Evolutionary conservation across 495 filamentous ascomycete species (phyloP).

Genomic region (Penicillium soppii): DNA sequence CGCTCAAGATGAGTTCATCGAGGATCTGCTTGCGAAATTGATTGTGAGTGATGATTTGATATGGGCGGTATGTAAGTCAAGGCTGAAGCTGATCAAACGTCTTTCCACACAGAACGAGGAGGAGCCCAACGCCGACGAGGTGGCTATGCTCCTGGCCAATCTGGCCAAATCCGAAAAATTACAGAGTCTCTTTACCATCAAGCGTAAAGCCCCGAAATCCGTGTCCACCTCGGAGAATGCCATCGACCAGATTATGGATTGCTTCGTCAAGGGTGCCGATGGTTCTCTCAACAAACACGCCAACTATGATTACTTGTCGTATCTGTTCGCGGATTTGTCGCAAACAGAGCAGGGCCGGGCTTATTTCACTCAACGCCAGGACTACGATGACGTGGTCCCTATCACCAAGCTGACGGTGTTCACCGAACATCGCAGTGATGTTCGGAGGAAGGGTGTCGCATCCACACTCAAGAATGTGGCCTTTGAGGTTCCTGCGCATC

Average conservation of each 20-base stretch:
- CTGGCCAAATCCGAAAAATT: slow-evolving; percentile 75
- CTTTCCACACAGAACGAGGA: slow-evolving; percentile 47
- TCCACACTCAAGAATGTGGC: slow-evolving; percentile 86
- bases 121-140: slow-evolving; percentile 75
- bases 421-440: slow-evolving; percentile 77
- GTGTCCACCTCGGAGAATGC: slow-evolving; percentile 67
- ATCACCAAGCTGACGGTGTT: slow-evolving; percentile 88
- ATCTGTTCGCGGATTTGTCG: slow-evolving; percentile 89
- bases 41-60: slow-evolving; percentile 59
- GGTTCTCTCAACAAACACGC: slow-evolving; percentile 81
- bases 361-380: slow-evolving; percentile 71
- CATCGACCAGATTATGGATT: slow-evolving; percentile 88
- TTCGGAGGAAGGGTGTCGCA: slow-evolving; percentile 87
- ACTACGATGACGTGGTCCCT: slow-evolving; percentile 77
- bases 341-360: slow-evolving; percentile 71
- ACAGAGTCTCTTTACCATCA: slow-evolving; percentile 62
- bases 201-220: slow-evolving; percentile 58
- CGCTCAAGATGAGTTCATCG: slow-evolving; percentile 81
- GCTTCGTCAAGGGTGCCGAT: slow-evolving; percentile 88
- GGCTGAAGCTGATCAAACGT: background rate
- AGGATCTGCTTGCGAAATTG: slow-evolving; percentile 65
- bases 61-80: background rate
- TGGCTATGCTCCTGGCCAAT: slow-evolving; percentile 92
- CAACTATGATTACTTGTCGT: slow-evolving; percentile 87
- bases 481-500: slow-evolving; percentile 69